A percentile compares a stretch with the other conserved stretches of the same genome.
These are phyloP conservation scores for Sordaria brevicollis DNA, from an alignment of 495 filamentous ascomycete genomes.

Conservation along the genomic window DNA sequence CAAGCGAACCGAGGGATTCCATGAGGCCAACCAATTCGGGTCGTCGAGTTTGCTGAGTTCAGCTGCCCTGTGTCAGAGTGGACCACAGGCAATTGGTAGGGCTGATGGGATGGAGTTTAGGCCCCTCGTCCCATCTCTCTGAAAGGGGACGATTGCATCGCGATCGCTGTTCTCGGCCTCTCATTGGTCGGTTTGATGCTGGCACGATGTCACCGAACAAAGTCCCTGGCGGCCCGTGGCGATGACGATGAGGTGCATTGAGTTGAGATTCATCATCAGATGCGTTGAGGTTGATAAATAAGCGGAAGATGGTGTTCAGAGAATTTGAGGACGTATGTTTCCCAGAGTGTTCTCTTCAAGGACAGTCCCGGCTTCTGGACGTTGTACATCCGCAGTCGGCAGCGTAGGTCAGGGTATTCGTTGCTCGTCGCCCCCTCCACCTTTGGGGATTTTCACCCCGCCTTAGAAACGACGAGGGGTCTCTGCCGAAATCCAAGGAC, in stretches of 20 bases:
- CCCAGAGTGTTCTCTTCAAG: background rate
- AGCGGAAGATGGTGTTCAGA: background rate
- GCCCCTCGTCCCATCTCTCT: background rate
- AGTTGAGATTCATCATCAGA: background rate
- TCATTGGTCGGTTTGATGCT: background rate
- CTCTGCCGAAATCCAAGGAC: background rate
- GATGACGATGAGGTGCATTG: background rate
- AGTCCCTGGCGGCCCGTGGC: background rate
- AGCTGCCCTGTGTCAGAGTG: background rate
- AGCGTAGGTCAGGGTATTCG: background rate
- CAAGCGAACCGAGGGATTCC: background rate
- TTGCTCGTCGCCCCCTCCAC: background rate
- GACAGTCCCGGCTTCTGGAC: background rate
- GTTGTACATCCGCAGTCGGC: background rate
- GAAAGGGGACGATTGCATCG: background rate
- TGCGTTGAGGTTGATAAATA: background rate
- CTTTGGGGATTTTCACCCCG: background rate
- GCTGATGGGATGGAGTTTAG: constrained; percentile 1
- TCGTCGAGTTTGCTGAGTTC: background rate
- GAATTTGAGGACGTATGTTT: background rate
- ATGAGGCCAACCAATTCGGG: background rate
- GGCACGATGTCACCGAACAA: background rate
- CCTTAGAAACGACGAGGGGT: background rate
- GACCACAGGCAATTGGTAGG: background rate
- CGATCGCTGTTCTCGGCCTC: background rate